These are phyloP conservation scores for Umbelopsis sp. DNA, from an alignment of 371 early-diverging fungal genomes.

Conservation along the genomic window DNA sequence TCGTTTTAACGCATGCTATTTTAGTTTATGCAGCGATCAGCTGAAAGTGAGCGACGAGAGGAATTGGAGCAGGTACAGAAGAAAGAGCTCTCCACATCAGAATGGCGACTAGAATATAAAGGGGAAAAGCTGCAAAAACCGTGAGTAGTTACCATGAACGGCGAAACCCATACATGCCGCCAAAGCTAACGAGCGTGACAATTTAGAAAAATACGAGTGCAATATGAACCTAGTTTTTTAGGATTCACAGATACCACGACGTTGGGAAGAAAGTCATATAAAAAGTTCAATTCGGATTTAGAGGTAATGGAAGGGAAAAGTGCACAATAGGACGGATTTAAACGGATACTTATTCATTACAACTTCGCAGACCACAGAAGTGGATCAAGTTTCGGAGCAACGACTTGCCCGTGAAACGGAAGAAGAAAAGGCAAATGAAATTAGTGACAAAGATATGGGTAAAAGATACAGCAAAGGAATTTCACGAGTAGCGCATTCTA, in stretches of 20 bases:
- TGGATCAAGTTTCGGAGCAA: not conserved
- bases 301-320: not conserved
- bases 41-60: constrained; percentile 17
- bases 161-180: not conserved
- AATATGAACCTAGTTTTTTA: constrained; percentile 8
- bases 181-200: not conserved
- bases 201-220: constrained; percentile 7
- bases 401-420: constrained; percentile 4
- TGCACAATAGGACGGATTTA: not conserved
- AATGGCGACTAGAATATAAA: constrained; percentile 14
- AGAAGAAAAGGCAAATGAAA: constrained; percentile 1
- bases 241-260: constrained; percentile 19
- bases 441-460: constrained; percentile 15
- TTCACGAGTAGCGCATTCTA: not conserved
- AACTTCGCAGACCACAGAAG: not conserved
- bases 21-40: constrained; percentile 15
- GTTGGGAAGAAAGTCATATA: constrained; percentile 8
- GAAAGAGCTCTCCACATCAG: constrained; percentile 10
- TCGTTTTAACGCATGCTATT: not conserved
- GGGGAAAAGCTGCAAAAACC: constrained; percentile 7
- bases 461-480: constrained; percentile 2
- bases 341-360: not conserved
- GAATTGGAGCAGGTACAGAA: constrained; percentile 9
- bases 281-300: constrained; percentile 8
- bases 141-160: not conserved